Evolutionary conservation across 805 yeast genomes (phyloP).

Genomic region (Saturnispora diversa): DNA sequence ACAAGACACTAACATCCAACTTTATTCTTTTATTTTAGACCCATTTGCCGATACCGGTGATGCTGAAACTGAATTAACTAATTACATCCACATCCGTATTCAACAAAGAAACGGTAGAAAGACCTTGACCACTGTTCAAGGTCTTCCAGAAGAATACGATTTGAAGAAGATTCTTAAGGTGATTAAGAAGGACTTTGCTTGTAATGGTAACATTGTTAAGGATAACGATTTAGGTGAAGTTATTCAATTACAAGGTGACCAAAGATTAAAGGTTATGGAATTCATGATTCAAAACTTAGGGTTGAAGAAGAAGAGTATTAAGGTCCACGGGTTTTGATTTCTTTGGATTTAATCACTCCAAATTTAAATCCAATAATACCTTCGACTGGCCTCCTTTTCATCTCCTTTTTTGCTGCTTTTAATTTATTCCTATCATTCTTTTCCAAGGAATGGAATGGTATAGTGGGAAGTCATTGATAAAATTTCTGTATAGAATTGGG

Average conservation of each 20-base stretch:
- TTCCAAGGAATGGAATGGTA: too few species aligned
- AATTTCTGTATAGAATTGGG: too few species aligned
- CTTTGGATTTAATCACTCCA: too few species aligned
- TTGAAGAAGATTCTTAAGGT: slow-evolving; percentile 88
- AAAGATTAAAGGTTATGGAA: slow-evolving; percentile 92
- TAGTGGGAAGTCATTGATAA: too few species aligned
- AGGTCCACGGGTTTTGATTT: slow-evolving; percentile 90
- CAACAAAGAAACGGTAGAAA: slow-evolving; percentile 99
- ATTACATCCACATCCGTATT: slow-evolving; percentile 95
- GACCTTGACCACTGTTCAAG: slow-evolving; percentile 97
- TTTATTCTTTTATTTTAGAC: slow-evolving; percentile 41
- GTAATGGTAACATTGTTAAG: slow-evolving; percentile 96
- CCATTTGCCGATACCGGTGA: slow-evolving; percentile 99
- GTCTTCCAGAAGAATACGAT: slow-evolving; percentile 92
- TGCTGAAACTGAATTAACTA: slow-evolving; percentile 93
- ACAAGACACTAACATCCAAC: not conserved
- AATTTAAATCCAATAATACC: too few species aligned
- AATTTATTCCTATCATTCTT: too few species aligned
- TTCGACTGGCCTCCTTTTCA: too few species aligned
- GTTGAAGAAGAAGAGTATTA: slow-evolving; percentile 91
- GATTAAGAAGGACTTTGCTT: slow-evolving; percentile 95
- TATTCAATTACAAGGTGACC: slow-evolving; percentile 98
- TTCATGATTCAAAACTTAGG: slow-evolving; percentile 81
- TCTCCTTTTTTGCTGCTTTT: too few species aligned
- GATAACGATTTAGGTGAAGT: slow-evolving; percentile 95